phyloP scores from a whole-genome alignment of 306 rosid genomes.

The Lathyrus tuberosus region DNA sequence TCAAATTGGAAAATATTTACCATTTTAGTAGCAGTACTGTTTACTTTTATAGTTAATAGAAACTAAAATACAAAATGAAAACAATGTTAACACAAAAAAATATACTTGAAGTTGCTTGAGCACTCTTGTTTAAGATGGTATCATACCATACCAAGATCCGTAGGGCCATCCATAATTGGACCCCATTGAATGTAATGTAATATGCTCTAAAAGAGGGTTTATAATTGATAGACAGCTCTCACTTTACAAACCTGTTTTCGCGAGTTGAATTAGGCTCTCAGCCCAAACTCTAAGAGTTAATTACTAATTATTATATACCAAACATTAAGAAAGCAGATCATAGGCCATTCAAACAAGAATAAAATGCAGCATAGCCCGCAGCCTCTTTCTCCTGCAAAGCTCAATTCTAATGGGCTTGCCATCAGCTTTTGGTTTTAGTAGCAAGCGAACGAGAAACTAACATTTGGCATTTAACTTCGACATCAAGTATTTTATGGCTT shows the following conservation, averaged over 20 bases:
- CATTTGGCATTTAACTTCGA: constrained; percentile 12
- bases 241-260: background rate
- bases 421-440: constrained; percentile 23
- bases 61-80: constrained; percentile 7
- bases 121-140: background rate
- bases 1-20: background rate
- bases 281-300: background rate
- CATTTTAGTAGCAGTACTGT: background rate
- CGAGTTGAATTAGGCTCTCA: background rate
- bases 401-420: constrained; percentile 10
- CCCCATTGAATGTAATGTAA: too few species aligned
- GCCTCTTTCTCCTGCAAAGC: constrained; percentile 2
- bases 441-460: constrained; percentile 13
- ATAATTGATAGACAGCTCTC: background rate
- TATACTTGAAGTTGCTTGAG: background rate
- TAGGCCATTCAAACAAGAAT: background rate
- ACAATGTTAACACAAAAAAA: background rate
- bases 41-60: constrained; percentile 16
- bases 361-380: background rate
- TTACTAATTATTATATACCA: constrained; percentile 6
- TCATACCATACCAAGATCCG: background rate
- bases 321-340: constrained; percentile 1
- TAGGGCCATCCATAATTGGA: background rate
- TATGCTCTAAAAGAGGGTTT: background rate
- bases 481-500: background rate